Percentiles rank a stretch among this genome's conserved stretches.
phyloP scores from a whole-genome alignment of 352 stramenopile species.

The Phytophthora pluvialis region DNA sequence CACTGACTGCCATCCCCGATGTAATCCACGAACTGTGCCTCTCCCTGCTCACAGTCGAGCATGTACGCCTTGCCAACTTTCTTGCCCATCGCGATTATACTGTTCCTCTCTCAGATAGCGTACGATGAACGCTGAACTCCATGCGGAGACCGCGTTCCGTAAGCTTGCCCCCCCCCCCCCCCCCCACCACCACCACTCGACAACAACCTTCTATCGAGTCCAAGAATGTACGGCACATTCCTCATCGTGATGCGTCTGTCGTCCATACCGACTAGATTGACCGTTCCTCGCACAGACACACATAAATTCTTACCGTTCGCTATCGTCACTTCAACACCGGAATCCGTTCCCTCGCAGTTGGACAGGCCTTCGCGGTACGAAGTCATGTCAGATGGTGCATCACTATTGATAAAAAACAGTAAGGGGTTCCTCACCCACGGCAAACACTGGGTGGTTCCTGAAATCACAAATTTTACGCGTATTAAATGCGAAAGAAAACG shows the following conservation, averaged over 20 bases:
- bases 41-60: constrained; percentile 21
- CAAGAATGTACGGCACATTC: constrained; percentile 20
- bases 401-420: constrained; percentile 16
- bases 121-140: constrained; percentile 18
- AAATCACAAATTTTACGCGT: no score
- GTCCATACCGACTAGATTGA: constrained; percentile 2
- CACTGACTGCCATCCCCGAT: constrained; percentile 18
- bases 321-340: no score
- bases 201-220: constrained; percentile 26
- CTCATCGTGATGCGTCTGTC: constrained; percentile 7
- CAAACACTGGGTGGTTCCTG: no score
- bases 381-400: constrained; percentile 23
- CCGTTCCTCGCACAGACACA: no score
- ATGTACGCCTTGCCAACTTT: constrained; percentile 22
- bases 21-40: constrained; percentile 22
- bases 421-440: constrained; percentile 5
- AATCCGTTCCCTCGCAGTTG: no score
- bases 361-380: not conserved
- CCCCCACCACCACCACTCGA: no score
- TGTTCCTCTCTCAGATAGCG: constrained; percentile 2
- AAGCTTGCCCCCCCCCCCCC: constrained; percentile 28
- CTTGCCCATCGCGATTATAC: constrained; percentile 4
- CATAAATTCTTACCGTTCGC: no score
- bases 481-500: no score
- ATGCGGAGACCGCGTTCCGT: constrained; percentile 13